phyloP scores from a whole-genome alignment of 345 rosid species.

The Gossypium australe region DNA sequence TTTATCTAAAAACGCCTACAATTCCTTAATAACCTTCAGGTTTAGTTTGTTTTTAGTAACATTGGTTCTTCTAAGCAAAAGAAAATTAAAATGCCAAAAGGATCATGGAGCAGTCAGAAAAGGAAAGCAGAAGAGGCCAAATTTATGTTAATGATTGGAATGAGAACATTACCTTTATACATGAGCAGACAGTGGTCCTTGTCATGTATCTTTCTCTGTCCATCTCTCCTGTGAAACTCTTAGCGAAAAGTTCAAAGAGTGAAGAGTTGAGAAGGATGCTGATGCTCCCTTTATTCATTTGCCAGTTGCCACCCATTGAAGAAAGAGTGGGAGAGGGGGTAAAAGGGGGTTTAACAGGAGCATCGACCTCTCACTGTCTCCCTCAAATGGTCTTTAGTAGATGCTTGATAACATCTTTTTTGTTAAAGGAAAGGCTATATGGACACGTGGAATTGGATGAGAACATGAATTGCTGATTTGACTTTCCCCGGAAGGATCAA shows the following conservation, averaged over 20 bases:
- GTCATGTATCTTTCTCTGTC: not conserved
- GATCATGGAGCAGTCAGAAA: not conserved
- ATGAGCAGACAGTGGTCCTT: conserved; percentile 13
- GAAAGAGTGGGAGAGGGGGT: not conserved
- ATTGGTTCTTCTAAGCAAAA: not conserved
- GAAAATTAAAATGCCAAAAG: conserved; percentile 6
- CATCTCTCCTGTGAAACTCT: conserved; percentile 9
- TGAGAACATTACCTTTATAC: conserved; percentile 19
- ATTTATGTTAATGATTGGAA: conserved; percentile 11
- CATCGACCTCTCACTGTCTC: conserved; percentile 1
- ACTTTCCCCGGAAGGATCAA: conserved; percentile 17
- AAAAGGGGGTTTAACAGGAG: conserved; percentile 5
- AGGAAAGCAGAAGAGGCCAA: not conserved
- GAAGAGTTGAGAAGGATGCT: conserved; percentile 15
- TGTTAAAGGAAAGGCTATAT: conserved; percentile 18
- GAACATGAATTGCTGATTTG: conserved; percentile 16
- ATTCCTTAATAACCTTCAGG: not conserved
- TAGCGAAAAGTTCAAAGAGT: not conserved
- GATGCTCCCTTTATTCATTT: conserved; percentile 16
- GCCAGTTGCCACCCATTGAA: conserved; percentile 7
- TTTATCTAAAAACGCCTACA: not conserved
- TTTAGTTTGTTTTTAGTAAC: not conserved
- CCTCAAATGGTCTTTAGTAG: conserved; percentile 12
- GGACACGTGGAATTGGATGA: conserved; percentile 16
- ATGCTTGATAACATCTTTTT: conserved; percentile 21